phyloP scores from a whole-genome alignment of 2,329 filamentous ascomycete species.

The Aureobasidium vineae region DNA sequence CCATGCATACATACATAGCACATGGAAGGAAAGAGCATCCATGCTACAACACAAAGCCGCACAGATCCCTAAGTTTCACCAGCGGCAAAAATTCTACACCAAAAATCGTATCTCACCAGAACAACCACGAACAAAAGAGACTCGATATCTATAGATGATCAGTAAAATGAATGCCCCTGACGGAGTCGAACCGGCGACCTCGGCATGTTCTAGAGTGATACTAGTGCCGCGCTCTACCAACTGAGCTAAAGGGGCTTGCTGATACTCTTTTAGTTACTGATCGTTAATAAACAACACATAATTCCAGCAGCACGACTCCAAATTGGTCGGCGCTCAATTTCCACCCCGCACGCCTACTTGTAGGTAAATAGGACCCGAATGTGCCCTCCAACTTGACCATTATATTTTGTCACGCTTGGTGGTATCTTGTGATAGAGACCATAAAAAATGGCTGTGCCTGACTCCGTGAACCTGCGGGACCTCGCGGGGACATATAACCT shows the following conservation, averaged over 20 bases:
- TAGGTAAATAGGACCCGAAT: neutral
- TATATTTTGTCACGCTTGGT: neutral
- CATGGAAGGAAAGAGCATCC: too few relatives aligned
- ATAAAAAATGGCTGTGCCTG: slow-evolving; percentile 67
- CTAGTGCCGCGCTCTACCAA: slow-evolving; percentile 25
- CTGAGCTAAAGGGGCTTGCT: slow-evolving; percentile 21
- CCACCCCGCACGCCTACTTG: neutral
- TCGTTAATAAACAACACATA: too few relatives aligned
- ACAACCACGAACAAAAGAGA: neutral
- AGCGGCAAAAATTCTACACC: neutral
- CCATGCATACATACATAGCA: too few relatives aligned
- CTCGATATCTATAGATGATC: neutral
- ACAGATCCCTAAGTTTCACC: neutral
- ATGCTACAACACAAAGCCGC: too few relatives aligned
- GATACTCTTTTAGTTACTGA: too few relatives aligned
- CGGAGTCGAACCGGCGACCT: slow-evolving; percentile 25
- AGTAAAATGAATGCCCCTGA: slow-evolving; percentile 2
- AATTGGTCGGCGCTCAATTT: too few relatives aligned
- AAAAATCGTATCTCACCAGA: neutral
- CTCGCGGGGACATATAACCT: slow-evolving; percentile 68
- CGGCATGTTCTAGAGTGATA: slow-evolving; percentile 11
- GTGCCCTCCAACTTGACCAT: neutral
- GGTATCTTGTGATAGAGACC: neutral
- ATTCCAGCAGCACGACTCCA: too few relatives aligned
- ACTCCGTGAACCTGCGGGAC: slow-evolving; percentile 63